A percentile compares a stretch with the other conserved stretches of the same genome.
Evolutionary conservation across 192 early-diverging fungal species (phyloP).

Genomic region (Nowakowskiella sp.): DNA sequence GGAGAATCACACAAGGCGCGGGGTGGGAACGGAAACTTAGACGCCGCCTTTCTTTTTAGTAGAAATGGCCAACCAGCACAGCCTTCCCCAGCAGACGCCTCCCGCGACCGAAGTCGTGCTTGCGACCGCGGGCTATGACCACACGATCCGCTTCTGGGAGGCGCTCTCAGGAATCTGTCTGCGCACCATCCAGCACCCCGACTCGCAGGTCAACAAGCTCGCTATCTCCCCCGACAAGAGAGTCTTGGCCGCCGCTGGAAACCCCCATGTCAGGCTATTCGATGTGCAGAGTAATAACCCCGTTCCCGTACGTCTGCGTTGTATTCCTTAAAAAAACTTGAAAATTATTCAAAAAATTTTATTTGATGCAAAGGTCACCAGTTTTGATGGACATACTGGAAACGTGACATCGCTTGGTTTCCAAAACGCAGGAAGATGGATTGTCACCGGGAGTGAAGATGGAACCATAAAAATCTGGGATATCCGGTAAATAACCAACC

Average conservation of each 20-base stretch:
- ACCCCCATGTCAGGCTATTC: slow-evolving; percentile 73
- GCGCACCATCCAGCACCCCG: slow-evolving; percentile 67
- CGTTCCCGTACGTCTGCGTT: slow-evolving; percentile 58
- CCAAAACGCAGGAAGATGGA: slow-evolving; percentile 50
- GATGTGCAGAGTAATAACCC: slow-evolving; percentile 73
- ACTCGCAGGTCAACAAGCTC: slow-evolving; percentile 80
- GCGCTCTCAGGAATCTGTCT: slow-evolving; percentile 45
- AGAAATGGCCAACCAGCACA: no score
- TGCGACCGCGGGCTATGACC: slow-evolving; percentile 53
- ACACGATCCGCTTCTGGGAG: slow-evolving; percentile 59
- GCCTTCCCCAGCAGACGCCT: no score
- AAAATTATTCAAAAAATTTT: background rate
- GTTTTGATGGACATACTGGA: slow-evolving; percentile 49
- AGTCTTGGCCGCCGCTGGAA: slow-evolving; percentile 75
- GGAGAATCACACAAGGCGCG: no score
- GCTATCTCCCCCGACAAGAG: slow-evolving; percentile 85
- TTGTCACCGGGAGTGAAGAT: slow-evolving; percentile 49
- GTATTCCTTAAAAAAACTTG: no score
- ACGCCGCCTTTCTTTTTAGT: no score
- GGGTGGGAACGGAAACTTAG: no score
- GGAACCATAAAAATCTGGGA: slow-evolving; percentile 59
- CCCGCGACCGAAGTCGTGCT: slow-evolving; percentile 39
- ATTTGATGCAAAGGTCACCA: slow-evolving; percentile 24
- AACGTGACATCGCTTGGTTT: slow-evolving; percentile 50
- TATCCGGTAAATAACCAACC: slow-evolving; percentile 24